Evolutionary conservation across 371 early-diverging fungal species (phyloP), one percentile per base, ranked within the genome.

Genomic region (Apophysomyces ossiformis): DNA sequence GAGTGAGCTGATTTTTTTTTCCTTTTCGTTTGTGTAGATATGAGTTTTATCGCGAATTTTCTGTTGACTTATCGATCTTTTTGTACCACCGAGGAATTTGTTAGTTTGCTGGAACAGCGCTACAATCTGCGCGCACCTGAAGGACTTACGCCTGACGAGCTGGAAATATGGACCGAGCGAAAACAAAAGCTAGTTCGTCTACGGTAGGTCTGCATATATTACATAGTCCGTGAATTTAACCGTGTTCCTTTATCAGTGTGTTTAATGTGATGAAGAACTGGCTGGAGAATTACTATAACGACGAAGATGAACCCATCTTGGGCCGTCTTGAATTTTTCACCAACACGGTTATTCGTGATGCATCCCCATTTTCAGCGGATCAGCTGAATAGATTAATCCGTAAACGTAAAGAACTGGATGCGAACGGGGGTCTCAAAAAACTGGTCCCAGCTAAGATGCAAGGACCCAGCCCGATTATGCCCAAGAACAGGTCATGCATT

Each of bases 41-140:
- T 89, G 37, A 84, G 84, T 47, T 96, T 91, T 77, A 86, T 89
- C 58, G 84, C 85, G 37, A 90, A 89, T 0, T 96, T 97, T 77
- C 70, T 97, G 72, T 83, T 97, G 75, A 94, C 94, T 13, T 96
- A 94, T 82, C 90, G 92, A 47, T 90, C 91, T n/a, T 96, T 96
- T 71, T 83, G 88, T 32, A 87, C 91, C 2, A 86, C 95, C 7
- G 82, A 82, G 15, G 89, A 93, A 69, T 77, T 97, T 44, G 81
- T 97, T 37, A 74, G 78, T 32, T 62, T 86, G 38, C 77, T 97
- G 60, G 84, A 89, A 63, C 72, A 74, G n/a, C 90, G 96, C 44
- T 97, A 90, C 77, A 73, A 75, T 50, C 75, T 95, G 16, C 71
- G 76, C 18, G 88, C 94, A 0, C 95, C 95, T 7, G 72, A 74